These are phyloP conservation scores for Fusarium pseudoanthophilum DNA, from an alignment of 2,329 filamentous ascomycete genomes.

Conservation along the genomic window DNA sequence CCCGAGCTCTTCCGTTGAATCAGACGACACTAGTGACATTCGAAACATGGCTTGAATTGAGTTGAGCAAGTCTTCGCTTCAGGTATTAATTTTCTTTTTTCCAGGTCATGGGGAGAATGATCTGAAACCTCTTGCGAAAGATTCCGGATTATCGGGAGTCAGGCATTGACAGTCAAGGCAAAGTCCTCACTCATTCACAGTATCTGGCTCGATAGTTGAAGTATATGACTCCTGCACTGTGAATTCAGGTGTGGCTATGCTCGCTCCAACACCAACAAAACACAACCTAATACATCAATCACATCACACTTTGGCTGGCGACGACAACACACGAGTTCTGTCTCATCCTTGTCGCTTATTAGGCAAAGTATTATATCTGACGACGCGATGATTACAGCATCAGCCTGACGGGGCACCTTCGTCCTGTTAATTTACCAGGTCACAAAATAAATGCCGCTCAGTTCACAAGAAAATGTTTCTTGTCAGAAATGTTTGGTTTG, in stretches of 20 bases:
- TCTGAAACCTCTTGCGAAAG: not conserved
- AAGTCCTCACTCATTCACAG: not conserved
- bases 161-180: not conserved
- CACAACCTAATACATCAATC: not conserved
- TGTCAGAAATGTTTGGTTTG: not conserved
- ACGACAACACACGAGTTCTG: not conserved
- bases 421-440: conserved; percentile 2
- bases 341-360: not conserved
- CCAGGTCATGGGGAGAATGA: not conserved
- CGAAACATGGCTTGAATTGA: conserved; percentile 13
- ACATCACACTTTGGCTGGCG: not conserved
- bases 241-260: not conserved
- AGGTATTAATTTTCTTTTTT: not conserved
- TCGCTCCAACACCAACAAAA: not conserved
- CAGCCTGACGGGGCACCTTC: not conserved
- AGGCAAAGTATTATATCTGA: not conserved
- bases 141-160: not conserved
- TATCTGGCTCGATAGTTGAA: not conserved
- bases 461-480: not conserved
- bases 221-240: not conserved
- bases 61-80: conserved; percentile 6
- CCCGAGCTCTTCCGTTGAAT: conserved; percentile 7
- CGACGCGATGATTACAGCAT: not conserved
- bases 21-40: conserved; percentile 18
- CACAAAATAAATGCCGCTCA: not conserved